Conservation (phyloP, 257 asterid species). For the Solanum neorickii region DNA sequence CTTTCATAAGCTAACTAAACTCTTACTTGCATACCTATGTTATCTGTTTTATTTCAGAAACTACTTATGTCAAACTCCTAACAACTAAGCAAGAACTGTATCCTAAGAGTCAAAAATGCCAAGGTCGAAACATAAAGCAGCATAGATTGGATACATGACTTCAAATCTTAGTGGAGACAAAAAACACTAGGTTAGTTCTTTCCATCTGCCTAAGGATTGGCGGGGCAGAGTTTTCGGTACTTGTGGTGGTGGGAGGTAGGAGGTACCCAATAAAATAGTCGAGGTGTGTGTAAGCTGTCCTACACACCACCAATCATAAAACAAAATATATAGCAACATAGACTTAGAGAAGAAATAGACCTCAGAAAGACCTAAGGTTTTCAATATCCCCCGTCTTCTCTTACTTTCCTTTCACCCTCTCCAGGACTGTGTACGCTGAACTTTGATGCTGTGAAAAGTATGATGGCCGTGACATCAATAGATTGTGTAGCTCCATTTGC, state of each 20-base stretch:
- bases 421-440: conserved; percentile 67
- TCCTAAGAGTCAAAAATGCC: not conserved
- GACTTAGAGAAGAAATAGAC: not conserved
- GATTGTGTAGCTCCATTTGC: conserved; percentile 93
- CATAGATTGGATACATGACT: not conserved
- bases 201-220: not conserved
- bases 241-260: not conserved
- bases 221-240: not conserved
- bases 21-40: too few relatives aligned
- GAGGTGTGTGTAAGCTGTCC: not conserved
- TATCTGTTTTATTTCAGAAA: not conserved
- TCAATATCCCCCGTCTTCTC: not conserved
- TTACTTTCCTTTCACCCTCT: not conserved
- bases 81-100: not conserved
- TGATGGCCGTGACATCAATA: conserved; percentile 64
- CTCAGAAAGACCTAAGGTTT: not conserved
- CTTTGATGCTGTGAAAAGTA: conserved; percentile 50
- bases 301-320: not conserved
- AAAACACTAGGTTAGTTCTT: not conserved
- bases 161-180: not conserved
- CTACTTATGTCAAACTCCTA: not conserved
- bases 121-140: not conserved
- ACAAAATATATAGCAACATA: not conserved
- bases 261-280: not conserved
- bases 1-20: too few relatives aligned